Evolutionary conservation across 192 early-diverging fungal genomes (phyloP), one percentile per base, ranked within the genome.

Genomic region (Coemansia sp.): DNA sequence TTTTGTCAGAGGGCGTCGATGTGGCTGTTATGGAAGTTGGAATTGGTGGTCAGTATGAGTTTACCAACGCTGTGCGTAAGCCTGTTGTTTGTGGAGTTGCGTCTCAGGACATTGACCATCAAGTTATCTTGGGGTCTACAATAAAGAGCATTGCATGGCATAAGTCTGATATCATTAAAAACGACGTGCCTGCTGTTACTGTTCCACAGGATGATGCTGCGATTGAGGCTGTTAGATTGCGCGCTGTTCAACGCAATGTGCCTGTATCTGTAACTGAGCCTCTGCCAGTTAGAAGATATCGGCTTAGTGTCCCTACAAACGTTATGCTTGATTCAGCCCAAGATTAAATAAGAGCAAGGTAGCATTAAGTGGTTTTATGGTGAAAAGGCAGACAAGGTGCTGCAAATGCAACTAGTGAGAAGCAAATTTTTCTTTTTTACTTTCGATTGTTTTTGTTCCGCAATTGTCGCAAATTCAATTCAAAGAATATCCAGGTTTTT

Each of bases 1-100:
- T 99, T 73, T 75, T 94, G 63, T 76, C 77, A n/a, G 93, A 97
- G 66, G 75, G 87, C 60, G 91, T 94, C 3, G 91, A 94, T 63
- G 90, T 91, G 11, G 89, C 86, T 7, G 84, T 94, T 22, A 60
- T 94, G 48, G 93, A 94, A 73, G 91, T 92, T 7, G 93, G 93
- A 50, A 83, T 94, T 6, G 93, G 93, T 32, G 93, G 93, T 40
- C 80, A 90, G 60, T 96, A 89, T 74, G 93, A 94, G 61, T 87
- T 90, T 10, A 94, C 93, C 56, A n/a, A 94, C 57, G 83, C 92
- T 20, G 71, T 94, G 3, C 80, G 85, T 18, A 70, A 73, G 17
- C 93, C 93, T 8, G 67, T 87, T n/a, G 93, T 90, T 2, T 91
- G 89, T 63, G 93, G 88, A 49, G 88, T 94, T 6, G 84, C 93